These are phyloP conservation scores for Actinidia arguta DNA, from an alignment of 179 eudicot genomes.

Conservation along the genomic window DNA sequence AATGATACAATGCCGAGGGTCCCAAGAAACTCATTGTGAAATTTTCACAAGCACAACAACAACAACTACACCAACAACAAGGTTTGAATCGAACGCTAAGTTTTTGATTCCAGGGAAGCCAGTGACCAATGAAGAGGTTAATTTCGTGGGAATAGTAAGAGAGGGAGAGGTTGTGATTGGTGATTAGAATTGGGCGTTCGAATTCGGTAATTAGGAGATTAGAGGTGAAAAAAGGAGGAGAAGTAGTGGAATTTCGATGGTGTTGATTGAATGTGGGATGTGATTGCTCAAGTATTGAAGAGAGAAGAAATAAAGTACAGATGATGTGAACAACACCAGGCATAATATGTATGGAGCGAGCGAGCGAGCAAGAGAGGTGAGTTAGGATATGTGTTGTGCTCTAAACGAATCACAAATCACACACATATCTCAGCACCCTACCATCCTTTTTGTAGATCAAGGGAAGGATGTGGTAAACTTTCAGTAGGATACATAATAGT, in stretches of 20 bases:
- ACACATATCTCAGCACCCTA: too few species aligned
- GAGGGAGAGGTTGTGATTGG: background rate
- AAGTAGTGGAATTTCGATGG: background rate
- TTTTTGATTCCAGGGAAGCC: background rate
- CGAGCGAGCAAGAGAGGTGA: background rate
- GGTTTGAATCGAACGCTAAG: background rate
- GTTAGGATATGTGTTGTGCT: too few species aligned
- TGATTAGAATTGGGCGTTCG: background rate
- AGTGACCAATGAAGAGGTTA: background rate
- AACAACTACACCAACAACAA: background rate
- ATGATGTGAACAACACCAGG: background rate
- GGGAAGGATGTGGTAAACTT: too few species aligned
- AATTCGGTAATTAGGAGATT: background rate
- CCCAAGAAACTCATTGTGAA: slow-evolving; percentile 20
- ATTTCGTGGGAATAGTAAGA: background rate
- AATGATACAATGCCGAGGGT: slow-evolving; percentile 8
- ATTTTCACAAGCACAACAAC: background rate
- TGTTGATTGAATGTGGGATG: background rate
- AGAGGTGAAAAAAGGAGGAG: background rate
- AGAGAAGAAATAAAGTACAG: background rate
- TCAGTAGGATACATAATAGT: too few species aligned
- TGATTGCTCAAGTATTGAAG: background rate
- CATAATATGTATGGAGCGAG: background rate
- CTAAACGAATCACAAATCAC: too few species aligned
- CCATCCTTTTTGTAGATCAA: too few species aligned